A percentile compares a stretch with the other conserved stretches of the same genome.
Conservation (phyloP, 139 green algal genomes). For the Diplosphaera chodatii region DNA sequence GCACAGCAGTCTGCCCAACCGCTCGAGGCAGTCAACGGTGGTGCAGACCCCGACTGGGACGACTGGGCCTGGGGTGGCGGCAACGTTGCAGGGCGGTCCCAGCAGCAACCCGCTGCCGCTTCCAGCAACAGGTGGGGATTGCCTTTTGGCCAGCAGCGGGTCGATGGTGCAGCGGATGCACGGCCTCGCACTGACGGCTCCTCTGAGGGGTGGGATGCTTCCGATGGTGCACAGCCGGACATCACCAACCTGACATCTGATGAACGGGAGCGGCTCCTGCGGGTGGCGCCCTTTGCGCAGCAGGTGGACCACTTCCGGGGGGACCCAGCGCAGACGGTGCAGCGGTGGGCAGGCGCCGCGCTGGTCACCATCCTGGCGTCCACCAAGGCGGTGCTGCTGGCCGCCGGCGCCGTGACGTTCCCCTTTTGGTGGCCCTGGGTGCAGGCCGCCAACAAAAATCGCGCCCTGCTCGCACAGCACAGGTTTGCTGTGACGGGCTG, state of each 20-base stretch:
- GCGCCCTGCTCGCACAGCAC: conserved; percentile 2
- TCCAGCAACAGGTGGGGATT: too few relatives aligned
- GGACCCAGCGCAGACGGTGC: neutral
- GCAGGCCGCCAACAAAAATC: conserved; percentile 10
- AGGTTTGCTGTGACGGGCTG: too few relatives aligned
- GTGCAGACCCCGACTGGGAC: neutral
- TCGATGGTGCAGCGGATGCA: too few relatives aligned
- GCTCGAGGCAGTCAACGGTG: neutral
- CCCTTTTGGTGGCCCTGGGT: conserved; percentile 14
- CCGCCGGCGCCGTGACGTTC: conserved; percentile 9
- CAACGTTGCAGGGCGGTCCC: neutral
- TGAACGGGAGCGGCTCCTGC: neutral
- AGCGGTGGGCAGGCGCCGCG: conserved; percentile 1
- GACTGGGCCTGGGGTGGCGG: neutral
- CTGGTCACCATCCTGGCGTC: conserved; percentile 9
- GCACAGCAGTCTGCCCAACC: neutral
- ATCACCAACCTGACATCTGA: neutral
- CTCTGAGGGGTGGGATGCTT: neutral
- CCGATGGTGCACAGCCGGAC: neutral
- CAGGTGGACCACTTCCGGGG: conserved; percentile 13
- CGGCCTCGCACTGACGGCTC: too few relatives aligned
- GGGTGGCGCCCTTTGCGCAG: conserved; percentile 1
- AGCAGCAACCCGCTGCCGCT: neutral
- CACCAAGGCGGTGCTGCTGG: conserved; percentile 1
- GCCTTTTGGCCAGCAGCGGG: too few relatives aligned